Conservation (phyloP, 441 rosid genomes). For the Gossypium davidsonii region DNA sequence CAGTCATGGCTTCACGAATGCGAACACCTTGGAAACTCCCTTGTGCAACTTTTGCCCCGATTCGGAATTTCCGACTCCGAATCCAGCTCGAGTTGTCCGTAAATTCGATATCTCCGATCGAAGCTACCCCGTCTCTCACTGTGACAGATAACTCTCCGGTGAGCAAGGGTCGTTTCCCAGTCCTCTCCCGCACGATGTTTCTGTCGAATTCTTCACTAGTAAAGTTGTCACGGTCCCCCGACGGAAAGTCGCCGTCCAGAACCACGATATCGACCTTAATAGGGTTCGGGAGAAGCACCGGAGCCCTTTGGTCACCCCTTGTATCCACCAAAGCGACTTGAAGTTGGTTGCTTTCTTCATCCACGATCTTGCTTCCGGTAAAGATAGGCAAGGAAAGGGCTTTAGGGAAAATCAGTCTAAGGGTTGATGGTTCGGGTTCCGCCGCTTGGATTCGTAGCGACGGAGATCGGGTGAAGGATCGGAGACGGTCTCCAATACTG, state of each 20-base stretch:
- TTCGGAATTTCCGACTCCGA: conserved; percentile 62
- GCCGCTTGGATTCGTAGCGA: conserved; percentile 49
- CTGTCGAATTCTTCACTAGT: conserved; percentile 49
- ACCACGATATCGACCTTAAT: conserved; percentile 67
- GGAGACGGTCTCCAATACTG: conserved; percentile 22
- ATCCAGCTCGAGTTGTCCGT: conserved; percentile 96
- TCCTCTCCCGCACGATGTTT: conserved; percentile 58
- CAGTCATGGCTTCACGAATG: conserved; percentile 64
- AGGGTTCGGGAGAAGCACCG: conserved; percentile 30
- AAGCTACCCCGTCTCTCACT: conserved; percentile 45
- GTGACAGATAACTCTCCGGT: conserved; percentile 61
- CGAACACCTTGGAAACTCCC: conserved; percentile 44
- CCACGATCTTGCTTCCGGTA: conserved; percentile 63
- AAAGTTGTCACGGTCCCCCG: conserved; percentile 38
- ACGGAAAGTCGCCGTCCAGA: conserved; percentile 74
- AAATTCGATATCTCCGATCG: conserved; percentile 58
- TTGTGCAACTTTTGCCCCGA: conserved; percentile 58
- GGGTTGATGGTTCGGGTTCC: conserved; percentile 47
- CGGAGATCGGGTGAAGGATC: conserved; percentile 29
- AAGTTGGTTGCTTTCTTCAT: conserved; percentile 35
- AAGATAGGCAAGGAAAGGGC: conserved; percentile 49
- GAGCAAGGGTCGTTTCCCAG: conserved; percentile 76
- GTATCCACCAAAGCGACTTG: conserved; percentile 45
- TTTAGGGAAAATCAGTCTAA: conserved; percentile 43
- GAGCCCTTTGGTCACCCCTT: conserved; percentile 15